Conservation (phyloP, 768 basidiomycete genomes). For the Phaffia tasmanica region DNA sequence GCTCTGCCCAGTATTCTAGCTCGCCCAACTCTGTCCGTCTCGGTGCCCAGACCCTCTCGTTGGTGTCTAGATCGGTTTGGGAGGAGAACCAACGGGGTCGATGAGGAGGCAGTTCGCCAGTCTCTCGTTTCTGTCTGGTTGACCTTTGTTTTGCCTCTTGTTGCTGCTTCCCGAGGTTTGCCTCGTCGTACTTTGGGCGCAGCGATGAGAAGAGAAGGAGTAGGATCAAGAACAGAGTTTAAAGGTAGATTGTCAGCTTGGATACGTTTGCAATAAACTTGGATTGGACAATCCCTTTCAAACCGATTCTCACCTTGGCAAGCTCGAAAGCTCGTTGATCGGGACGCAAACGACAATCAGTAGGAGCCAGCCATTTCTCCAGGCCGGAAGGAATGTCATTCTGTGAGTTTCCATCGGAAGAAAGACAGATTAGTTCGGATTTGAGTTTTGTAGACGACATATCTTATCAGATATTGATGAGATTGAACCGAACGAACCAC, state of each 20-base stretch:
- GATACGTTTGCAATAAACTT: background rate
- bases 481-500: too few species aligned
- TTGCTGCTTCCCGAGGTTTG: slow-evolving; percentile 31
- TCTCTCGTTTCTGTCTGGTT: slow-evolving; percentile 63
- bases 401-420: slow-evolving; percentile 11
- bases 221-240: background rate
- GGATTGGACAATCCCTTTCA: slow-evolving; percentile 48
- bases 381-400: slow-evolving; percentile 74
- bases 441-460: background rate
- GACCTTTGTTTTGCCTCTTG: slow-evolving; percentile 67
- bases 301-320: slow-evolving; percentile 62
- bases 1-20: slow-evolving; percentile 74
- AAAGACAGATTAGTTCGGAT: background rate
- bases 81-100: slow-evolving; percentile 77
- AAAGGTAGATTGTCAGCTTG: background rate
- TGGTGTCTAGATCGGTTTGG: slow-evolving; percentile 73
- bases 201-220: too few species aligned
- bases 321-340: slow-evolving; percentile 91
- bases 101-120: slow-evolving; percentile 60
- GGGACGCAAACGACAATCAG: slow-evolving; percentile 82
- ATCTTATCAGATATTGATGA: too few species aligned
- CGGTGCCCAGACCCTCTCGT: slow-evolving; percentile 79
- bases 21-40: slow-evolving; percentile 43
- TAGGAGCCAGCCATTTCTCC: slow-evolving; percentile 63
- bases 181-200: background rate